A percentile compares a stretch with the other conserved stretches of the same genome.
These are phyloP conservation scores for Ambispora gerdemannii DNA, from an alignment of 192 early-diverging fungal genomes.

Conservation along the genomic window DNA sequence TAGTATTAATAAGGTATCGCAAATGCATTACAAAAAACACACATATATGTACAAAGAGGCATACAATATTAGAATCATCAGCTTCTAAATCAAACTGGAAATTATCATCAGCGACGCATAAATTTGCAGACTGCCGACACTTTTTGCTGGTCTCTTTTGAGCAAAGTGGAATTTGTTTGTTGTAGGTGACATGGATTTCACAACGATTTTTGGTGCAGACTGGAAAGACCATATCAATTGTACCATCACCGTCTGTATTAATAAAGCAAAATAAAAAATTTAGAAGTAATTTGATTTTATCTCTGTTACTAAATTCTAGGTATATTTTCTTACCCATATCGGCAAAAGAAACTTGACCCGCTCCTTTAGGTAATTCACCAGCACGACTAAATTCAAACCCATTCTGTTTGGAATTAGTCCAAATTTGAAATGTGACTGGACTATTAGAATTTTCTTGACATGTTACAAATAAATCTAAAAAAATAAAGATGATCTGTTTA, in stretches of 20 bases:
- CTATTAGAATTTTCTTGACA: conserved; percentile 47
- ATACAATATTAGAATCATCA: conserved; percentile 38
- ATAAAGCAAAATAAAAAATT: conserved; percentile 17
- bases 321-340: conserved; percentile 64
- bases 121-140: conserved; percentile 61
- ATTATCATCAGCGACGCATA: conserved; percentile 73
- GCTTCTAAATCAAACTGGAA: conserved; percentile 63
- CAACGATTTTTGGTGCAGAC: conserved; percentile 54
- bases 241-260: conserved; percentile 81
- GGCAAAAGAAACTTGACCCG: conserved; percentile 82
- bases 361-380: conserved; percentile 57
- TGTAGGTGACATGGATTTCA: conserved; percentile 74
- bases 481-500: no score
- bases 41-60: not conserved
- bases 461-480: conserved; percentile 67
- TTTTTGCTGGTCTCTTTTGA: conserved; percentile 43
- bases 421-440: conserved; percentile 66
- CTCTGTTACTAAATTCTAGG: not conserved
- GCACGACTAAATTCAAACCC: conserved; percentile 65
- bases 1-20: not conserved
- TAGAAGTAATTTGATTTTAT: not conserved
- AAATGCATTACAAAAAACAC: not conserved
- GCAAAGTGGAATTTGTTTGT: conserved; percentile 80
- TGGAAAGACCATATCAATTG: conserved; percentile 79
- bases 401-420: conserved; percentile 59